These are phyloP conservation scores for Picea abies DNA, from an alignment of 83 land plant species.

Conservation along the genomic window DNA sequence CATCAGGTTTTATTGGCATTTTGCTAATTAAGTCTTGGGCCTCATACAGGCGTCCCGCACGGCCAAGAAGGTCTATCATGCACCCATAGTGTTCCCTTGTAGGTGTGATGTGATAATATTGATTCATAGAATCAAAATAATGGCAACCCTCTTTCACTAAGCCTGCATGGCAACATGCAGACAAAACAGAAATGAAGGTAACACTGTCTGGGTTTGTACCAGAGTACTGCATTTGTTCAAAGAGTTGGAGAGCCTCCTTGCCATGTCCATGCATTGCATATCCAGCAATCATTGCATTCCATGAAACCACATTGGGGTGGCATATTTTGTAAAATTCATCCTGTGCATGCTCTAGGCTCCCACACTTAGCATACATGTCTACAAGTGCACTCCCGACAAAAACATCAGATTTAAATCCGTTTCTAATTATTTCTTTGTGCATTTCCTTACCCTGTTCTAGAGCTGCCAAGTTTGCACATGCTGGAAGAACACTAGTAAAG, in stretches of 20 bases:
- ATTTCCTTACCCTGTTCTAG: constrained; percentile 10
- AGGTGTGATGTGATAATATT: constrained; percentile 27
- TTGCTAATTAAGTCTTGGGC: constrained; percentile 38
- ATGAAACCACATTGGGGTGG: constrained; percentile 18
- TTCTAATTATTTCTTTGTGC: neutral
- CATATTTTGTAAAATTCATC: constrained; percentile 15
- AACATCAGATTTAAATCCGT: neutral
- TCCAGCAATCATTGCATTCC: constrained; percentile 33
- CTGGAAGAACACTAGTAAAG: constrained; percentile 38
- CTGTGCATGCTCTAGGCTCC: constrained; percentile 7
- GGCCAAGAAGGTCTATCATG: constrained; percentile 40
- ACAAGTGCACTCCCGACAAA: constrained; percentile 31
- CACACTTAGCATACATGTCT: constrained; percentile 30
- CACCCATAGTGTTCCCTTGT: constrained; percentile 39
- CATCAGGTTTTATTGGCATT: constrained; percentile 23
- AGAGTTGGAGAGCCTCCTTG: constrained; percentile 32
- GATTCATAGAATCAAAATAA: constrained; percentile 32
- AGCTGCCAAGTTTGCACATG: constrained; percentile 22
- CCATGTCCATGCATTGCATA: constrained; percentile 30
- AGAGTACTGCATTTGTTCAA: constrained; percentile 27
- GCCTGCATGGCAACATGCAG: constrained; percentile 47
- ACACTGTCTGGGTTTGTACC: constrained; percentile 29
- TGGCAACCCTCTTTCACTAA: constrained; percentile 35
- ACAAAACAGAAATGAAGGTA: constrained; percentile 39
- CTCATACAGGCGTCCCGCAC: constrained; percentile 28